Evolutionary conservation across 257 asterid species (phyloP), one percentile per base, ranked within the genome.

Genomic region (Fraxinus pennsylvanica): DNA sequence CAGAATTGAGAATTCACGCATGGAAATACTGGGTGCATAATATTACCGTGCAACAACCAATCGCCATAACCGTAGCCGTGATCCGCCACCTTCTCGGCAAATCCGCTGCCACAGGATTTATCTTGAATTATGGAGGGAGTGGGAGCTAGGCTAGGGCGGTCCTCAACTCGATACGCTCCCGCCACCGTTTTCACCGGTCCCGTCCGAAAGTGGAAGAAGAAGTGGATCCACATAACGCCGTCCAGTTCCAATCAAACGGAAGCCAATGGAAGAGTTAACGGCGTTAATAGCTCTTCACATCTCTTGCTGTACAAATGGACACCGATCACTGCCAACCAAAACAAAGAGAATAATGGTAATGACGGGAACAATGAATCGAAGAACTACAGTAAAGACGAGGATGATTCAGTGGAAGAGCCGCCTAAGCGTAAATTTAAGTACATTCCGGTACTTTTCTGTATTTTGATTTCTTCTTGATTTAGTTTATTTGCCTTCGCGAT

Each of bases 131-230:
- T 92, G 98, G 98, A 94, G 89, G 98, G 97, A 38, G 97, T 94
- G 17, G 98, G 98, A 72, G 94, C 94, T 36, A 84, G 98, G 52
- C 82, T 91, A 12, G 98, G 97, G 43, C 92, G 98, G 78, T 87
- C 97, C 27, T 94, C 98, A 21, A 71, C 91, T 68, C 92, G 98
- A n/a, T 94, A 91, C 87, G 96, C 92, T 39, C 92, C 97, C 47
- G 74, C 98, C 29, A 83, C 96, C 50, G 97, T 92, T 15, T 94
- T 94, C 87, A 89, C 97, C 27, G 96, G 97, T 1, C 97, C 96
- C 50, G 98, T 94, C 33, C 93, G 98, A 27, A 89, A 77, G 89
- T 94, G 98, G 98, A 89, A 87, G 85, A 89, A 89, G 83, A 82
- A 85, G 79, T 89, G 93, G 93, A 79, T 88, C 85, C 89, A 83